phyloP scores from a whole-genome alignment of 163 green algal species.

The Prototheca cutis region DNA sequence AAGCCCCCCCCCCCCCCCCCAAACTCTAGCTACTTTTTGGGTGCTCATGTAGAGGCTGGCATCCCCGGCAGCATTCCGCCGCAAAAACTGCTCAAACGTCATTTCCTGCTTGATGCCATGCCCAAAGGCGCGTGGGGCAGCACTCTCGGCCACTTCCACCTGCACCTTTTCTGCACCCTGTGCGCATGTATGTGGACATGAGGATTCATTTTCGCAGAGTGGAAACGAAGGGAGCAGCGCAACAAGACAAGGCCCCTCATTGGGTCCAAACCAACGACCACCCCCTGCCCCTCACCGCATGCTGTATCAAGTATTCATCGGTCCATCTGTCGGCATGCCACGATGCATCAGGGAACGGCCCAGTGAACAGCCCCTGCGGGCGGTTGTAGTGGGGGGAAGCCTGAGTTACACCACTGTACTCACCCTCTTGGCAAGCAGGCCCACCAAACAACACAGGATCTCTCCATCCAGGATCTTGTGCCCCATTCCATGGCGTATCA shows the following conservation, averaged over 20 bases:
- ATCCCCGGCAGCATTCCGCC: slow-evolving; percentile 32
- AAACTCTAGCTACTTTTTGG: slow-evolving; percentile 39
- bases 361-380: neutral
- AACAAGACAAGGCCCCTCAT: no score
- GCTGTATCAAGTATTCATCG: neutral
- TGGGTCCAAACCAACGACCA: no score
- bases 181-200: no score
- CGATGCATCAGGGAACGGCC: neutral
- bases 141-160: neutral
- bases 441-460: no score
- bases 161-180: no score
- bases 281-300: neutral
- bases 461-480: no score
- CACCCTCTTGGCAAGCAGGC: no score
- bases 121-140: slow-evolving; percentile 31
- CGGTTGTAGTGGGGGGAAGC: no score
- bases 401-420: no score
- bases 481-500: no score
- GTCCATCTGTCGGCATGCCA: neutral
- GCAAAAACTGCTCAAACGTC: slow-evolving; percentile 45
- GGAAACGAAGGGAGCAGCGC: no score
- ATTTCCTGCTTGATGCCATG: slow-evolving; percentile 45
- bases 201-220: no score
- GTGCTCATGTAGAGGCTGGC: slow-evolving; percentile 65
- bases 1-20: neutral